Base-by-base conservation (phyloP, 1,284 basidiomycete species). In the Volvariella surrecta region DNA sequence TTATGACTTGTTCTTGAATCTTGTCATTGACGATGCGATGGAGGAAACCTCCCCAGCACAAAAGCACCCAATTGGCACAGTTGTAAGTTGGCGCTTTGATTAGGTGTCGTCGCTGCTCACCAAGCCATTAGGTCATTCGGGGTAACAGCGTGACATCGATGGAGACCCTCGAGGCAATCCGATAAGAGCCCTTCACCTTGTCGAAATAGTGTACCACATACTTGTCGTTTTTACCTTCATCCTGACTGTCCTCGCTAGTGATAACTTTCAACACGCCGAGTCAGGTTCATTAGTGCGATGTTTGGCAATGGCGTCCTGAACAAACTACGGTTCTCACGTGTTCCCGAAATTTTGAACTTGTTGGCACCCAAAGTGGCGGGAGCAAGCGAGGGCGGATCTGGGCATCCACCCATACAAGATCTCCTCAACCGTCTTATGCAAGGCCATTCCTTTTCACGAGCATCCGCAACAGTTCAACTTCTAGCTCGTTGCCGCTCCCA, bases 1-100 rank as follows among this genome's bases (percentile, higher is more conserved):
- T 31, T 99, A 95, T 66, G 96, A 99, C 73, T 86, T 99, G 55
- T 99, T 99, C 73, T 71, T 99, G 61, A 99, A 99, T 64, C 76
- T 99, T 34, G 95, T 99, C 48, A 81, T 99, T 59, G 95, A 99
- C 61, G 90, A 98, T 57, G 89, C 91, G 11, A 66, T 85, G 55
- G 96, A 99, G 67, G 94, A 98, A 69, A 81, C 85, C 0, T 84
- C 80, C 8, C 84, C 82, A 28, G 90, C 83, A n/a, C 84, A 93
- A 68, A 92, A 90, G 62, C 83, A 84, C 55, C 82, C 84, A 15
- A 86, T 92, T 53, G 93, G 92, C 22, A 91, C 89, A 50, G 84
- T 94, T 43, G 93, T 96, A 62, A 59, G 90, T 75, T 37, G 16
- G 37, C 13, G 8, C 20, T 17, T 13, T 37, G 34, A 11, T 17